phyloP scores from a whole-genome alignment of 2,329 filamentous ascomycete genomes.

The Paecilomyces niveus region DNA sequence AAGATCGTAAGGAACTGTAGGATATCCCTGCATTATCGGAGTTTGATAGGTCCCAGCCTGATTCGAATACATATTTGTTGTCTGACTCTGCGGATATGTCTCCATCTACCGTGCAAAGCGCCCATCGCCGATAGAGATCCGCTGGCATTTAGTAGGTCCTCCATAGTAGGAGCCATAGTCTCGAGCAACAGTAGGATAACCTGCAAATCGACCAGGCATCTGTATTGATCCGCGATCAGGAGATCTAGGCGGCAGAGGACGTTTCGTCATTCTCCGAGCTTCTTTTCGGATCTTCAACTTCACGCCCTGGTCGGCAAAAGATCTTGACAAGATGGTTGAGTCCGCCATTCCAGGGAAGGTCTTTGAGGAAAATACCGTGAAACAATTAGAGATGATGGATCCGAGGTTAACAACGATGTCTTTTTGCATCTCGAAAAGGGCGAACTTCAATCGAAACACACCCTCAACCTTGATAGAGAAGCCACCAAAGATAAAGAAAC shows the following conservation, averaged over 20 bases:
- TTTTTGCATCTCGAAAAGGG: conserved; percentile 64
- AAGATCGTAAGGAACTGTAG: conserved; percentile 27
- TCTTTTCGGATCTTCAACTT: conserved; percentile 77
- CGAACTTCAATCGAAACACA: conserved; percentile 66
- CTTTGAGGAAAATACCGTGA: conserved; percentile 54
- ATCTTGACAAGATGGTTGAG: conserved; percentile 71
- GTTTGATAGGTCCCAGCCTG: conserved; percentile 26
- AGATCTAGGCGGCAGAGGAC: conserved; percentile 27
- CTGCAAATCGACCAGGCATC: conserved; percentile 23
- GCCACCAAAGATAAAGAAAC: conserved; percentile 88
- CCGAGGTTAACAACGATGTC: conserved; percentile 46
- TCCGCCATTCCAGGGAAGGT: conserved; percentile 73
- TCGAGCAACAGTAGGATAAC: conserved; percentile 23
- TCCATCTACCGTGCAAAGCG: conserved; percentile 32
- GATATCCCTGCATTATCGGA: conserved; percentile 27
- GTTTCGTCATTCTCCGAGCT: conserved; percentile 51
- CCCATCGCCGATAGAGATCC: conserved; percentile 31
- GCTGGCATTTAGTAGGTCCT: conserved; percentile 29
- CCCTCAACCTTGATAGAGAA: conserved; percentile 72
- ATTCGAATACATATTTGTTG: conserved; percentile 21
- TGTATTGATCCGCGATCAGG: conserved; percentile 30
- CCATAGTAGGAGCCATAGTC: conserved; percentile 29
- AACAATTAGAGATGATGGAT: conserved; percentile 56
- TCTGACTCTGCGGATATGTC: conserved; percentile 22
- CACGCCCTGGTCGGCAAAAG: conserved; percentile 82